Conservation (phyloP, 768 basidiomycete species). For the Hygrophorus russula region DNA sequence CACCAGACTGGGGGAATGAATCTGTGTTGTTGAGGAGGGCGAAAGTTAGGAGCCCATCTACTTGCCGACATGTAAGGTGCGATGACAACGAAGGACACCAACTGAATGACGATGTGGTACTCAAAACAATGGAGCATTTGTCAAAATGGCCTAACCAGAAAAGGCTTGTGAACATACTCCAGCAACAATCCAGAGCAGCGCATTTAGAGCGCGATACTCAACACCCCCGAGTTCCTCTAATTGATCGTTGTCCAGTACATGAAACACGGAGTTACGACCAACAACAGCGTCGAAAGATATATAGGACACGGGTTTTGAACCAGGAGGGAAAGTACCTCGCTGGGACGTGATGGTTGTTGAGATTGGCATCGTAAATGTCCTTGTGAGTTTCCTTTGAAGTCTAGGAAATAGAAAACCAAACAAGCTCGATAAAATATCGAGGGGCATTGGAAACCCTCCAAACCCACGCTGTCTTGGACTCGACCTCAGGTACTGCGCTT, state of each 20-base stretch:
- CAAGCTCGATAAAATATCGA: conserved; percentile 36
- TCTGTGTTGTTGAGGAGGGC: conserved; percentile 44
- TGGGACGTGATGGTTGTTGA: conserved; percentile 48
- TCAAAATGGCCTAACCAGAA: background rate
- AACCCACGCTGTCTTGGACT: conserved; percentile 26
- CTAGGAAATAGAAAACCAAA: conserved; percentile 54
- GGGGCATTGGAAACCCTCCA: conserved; percentile 70
- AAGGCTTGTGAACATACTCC: conserved; percentile 34
- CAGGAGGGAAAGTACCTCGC: conserved; percentile 20
- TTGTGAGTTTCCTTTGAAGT: conserved; percentile 42
- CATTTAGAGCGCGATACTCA: conserved; percentile 78
- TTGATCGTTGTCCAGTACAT: conserved; percentile 63
- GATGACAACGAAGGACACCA: conserved; percentile 61
- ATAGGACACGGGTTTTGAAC: conserved; percentile 58
- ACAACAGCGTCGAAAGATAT: conserved; percentile 79
- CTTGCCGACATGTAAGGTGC: conserved; percentile 65
- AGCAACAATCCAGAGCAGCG: conserved; percentile 72
- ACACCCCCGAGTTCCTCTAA: conserved; percentile 89
- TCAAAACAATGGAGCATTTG: conserved; percentile 17
- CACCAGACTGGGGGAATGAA: conserved; percentile 58
- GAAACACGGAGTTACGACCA: conserved; percentile 72
- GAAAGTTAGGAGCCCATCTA: conserved; percentile 51
- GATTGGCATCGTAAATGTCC: conserved; percentile 66
- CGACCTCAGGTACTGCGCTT: too few species aligned
- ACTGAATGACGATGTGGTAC: conserved; percentile 72